Evolutionary conservation across 2,329 filamentous ascomycete genomes (phyloP), one percentile per base, ranked within the genome.

Genomic region (Fusarium hostae): DNA sequence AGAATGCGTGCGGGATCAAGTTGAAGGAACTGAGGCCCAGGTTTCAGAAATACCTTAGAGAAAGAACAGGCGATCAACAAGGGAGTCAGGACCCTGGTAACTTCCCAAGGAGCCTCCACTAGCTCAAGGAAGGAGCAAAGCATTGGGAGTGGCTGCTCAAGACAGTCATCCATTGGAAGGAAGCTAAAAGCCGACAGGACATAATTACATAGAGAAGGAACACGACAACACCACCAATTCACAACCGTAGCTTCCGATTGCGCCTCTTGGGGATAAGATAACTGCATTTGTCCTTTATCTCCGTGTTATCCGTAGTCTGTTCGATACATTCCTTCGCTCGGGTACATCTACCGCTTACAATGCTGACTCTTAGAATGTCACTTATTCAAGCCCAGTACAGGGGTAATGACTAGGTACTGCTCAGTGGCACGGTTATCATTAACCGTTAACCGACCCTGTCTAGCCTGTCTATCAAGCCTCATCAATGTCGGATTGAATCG

Each of bases 371-470:
- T 34, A 55, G n/a, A 12, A 45, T 22, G 43, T 45, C 54, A 50
- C 35, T 37, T 30, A 22, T 47, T 28, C 26, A 47, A 66, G 28
- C 55, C 32, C 24, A 39, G 44, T 43, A 39, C 40, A 18, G 22
- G 58, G 47, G 35, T 22, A 12, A 37, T 28, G 62, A 41, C 61
- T 40, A 35, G 39, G 24, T 28, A 26, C 30, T 35, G 28, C 30
- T 48, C 45, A 62, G 56, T 43, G 28, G 35, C 43, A 59, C 66
- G 60, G 69, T 56, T 59, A 63, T 37, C 52, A 34, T 72, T 66
- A 72, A 59, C 69, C 69, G 60, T 70, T 70, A 66, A 57, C 69
- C 65, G 69, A 66, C 37, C 43, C 48, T 54, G 51, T 37, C 43
- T 41, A 26, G 45, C 28, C 28, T 22, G 28, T 44, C 35, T 56